These are phyloP conservation scores for Alternaria consortialis DNA, from an alignment of 2,329 filamentous ascomycete species.

Conservation along the genomic window DNA sequence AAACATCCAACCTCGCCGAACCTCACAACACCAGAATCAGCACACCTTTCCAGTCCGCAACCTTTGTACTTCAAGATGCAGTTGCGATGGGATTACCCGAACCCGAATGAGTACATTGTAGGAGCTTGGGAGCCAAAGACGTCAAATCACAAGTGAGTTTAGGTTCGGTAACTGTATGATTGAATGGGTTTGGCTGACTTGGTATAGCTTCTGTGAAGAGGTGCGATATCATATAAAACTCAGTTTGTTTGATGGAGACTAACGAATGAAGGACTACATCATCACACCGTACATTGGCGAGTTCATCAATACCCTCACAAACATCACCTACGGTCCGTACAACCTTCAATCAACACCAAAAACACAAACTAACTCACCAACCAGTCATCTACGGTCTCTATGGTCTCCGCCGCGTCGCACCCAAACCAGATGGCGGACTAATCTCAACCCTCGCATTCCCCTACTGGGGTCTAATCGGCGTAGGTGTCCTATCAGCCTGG, in stretches of 20 bases:
- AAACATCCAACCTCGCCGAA: background rate
- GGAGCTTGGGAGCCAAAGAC: conserved; percentile 41
- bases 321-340: conserved; percentile 58
- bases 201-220: conserved; percentile 49
- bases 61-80: conserved; percentile 24
- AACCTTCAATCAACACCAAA: background rate
- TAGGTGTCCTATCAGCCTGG: conserved; percentile 54
- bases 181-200: conserved; percentile 19
- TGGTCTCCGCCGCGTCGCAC: conserved; percentile 41
- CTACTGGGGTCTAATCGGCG: conserved; percentile 55
- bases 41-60: background rate
- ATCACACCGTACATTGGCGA: conserved; percentile 63
- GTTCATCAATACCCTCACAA: conserved; percentile 64
- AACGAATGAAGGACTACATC: conserved; percentile 59
- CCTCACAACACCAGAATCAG: background rate
- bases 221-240: conserved; percentile 15
- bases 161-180: conserved; percentile 13
- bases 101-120: conserved; percentile 22
- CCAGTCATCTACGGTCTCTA: conserved; percentile 49
- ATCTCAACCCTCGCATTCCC: conserved; percentile 48
- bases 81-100: conserved; percentile 38
- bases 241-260: background rate
- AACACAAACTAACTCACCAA: background rate
- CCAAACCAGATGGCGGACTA: conserved; percentile 38
- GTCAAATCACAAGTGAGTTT: conserved; percentile 48